Base-by-base conservation (phyloP, 768 basidiomycete species). In the Tylopilus cervinicoccineus region DNA sequence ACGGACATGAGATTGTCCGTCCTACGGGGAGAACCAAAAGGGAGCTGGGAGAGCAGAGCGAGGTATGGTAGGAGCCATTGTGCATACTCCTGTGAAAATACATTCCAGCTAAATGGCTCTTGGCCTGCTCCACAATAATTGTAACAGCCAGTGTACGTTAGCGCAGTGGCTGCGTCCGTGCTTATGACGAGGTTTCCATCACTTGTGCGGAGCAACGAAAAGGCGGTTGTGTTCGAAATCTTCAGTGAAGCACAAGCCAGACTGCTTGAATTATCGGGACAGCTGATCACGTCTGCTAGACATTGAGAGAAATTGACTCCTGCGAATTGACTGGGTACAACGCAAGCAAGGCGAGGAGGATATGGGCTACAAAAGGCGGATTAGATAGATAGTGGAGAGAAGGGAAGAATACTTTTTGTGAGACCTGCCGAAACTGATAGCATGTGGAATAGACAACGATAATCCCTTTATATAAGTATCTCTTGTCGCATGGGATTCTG, bases 11-110 rank as follows among this genome's bases (percentile, higher is more conserved):
- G 57, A 43, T 77, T 75, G 17, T 74, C 73, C n/a, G 65, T 52
- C 23, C 58, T 68, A 43, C 68, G 67, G 11, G 53, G 61, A 26
- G 70, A 65, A 8, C 75, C 75, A 22, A 76, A 78, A 0, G 76
- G 77, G n/a, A 78, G 69, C 39, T 76, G 76, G 0, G 76, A 75
- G 17, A 78, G 60, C 8, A 78, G 51, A 1, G 76, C 74, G 12
- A 78, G 67, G 66, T 73, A 76, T 7, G 77, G 77, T 6, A 78
- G 47, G 2, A 78, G 61, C 77, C 76, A 78, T 0, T 73, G 54
- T 9, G 66, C 63, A 53, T 71, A 76, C 38, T 73, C 62, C 38
- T 72, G 71, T 0, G 64, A 41, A 41, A 64, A 66, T 4, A 20
- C 27, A 2, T 17, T n/a, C 61, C 61, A 64, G 12, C n/a, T 27